A percentile compares a stretch with the other conserved stretches of the same genome.
Conservation (phyloP, 176 grass and related monocot species). For the Oryza nivara region DNA sequence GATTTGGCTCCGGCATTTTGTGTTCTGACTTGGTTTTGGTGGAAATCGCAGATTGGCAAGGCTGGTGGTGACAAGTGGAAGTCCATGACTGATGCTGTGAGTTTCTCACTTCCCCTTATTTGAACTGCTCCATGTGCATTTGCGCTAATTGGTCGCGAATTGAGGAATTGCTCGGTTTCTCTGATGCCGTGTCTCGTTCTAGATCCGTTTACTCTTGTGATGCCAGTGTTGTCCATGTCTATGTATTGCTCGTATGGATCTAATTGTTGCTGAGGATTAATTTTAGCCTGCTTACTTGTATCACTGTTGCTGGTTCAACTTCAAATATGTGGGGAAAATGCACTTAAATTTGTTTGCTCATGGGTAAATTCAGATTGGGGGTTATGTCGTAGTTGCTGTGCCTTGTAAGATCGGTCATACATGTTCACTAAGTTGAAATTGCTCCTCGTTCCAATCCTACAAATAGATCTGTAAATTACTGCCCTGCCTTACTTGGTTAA, state of each 20-base stretch:
- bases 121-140: not conserved
- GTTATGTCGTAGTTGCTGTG: not conserved
- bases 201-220: not conserved
- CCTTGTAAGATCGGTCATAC: too few species aligned
- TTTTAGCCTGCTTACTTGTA: not conserved
- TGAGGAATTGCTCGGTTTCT: not conserved
- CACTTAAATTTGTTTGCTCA: not conserved
- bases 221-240: not conserved
- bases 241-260: not conserved
- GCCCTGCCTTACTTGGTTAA: not conserved
- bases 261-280: not conserved
- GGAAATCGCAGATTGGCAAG: slow-evolving; percentile 72
- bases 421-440: not conserved
- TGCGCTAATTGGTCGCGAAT: not conserved
- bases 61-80: slow-evolving; percentile 96
- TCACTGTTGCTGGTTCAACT: not conserved
- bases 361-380: not conserved
- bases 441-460: not conserved
- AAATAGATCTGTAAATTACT: not conserved
- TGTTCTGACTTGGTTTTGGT: slow-evolving; percentile 16
- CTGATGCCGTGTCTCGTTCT: not conserved
- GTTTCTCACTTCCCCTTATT: not conserved
- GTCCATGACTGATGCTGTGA: slow-evolving; percentile 80
- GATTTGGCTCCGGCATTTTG: fast-evolving
- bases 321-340: not conserved